These are phyloP conservation scores for Luffa acutangula DNA, from an alignment of 306 rosid genomes.

Conservation along the genomic window DNA sequence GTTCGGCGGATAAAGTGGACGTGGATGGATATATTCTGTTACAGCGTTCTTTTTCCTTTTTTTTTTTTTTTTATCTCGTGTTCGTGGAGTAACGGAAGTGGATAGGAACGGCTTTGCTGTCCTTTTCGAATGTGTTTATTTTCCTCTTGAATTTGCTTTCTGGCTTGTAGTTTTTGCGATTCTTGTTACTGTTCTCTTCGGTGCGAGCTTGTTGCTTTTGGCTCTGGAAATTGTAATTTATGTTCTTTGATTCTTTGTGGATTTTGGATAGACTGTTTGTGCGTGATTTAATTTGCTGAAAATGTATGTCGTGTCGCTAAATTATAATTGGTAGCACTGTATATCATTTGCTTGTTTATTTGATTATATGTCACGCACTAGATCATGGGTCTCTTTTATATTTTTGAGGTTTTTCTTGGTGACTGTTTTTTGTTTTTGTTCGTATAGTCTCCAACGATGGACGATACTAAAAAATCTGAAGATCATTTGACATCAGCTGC, in stretches of 20 bases:
- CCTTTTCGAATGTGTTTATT: neutral
- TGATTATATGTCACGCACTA: neutral
- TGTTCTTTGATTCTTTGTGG: neutral
- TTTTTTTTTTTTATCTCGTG: neutral
- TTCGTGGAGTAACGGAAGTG: neutral
- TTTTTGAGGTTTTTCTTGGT: neutral
- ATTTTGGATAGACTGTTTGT: neutral
- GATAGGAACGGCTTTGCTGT: neutral
- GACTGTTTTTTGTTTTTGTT: neutral
- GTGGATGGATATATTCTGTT: neutral
- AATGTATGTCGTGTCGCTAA: neutral
- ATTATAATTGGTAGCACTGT: neutral
- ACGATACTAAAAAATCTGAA: slow-evolving; percentile 42
- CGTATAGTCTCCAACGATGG: slow-evolving; percentile 40
- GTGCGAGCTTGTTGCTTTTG: neutral
- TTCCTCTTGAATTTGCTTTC: neutral
- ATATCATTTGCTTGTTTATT: neutral
- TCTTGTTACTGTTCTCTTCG: neutral
- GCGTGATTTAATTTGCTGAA: neutral
- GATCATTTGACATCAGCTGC: slow-evolving; percentile 86
- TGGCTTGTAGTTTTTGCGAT: neutral
- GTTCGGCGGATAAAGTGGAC: neutral
- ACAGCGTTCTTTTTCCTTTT: neutral
- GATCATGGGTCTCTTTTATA: neutral
- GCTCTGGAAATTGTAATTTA: neutral